Evolutionary conservation across 768 basidiomycete species (phyloP).

Genomic region (Naganishia vaughanmartiniae): DNA sequence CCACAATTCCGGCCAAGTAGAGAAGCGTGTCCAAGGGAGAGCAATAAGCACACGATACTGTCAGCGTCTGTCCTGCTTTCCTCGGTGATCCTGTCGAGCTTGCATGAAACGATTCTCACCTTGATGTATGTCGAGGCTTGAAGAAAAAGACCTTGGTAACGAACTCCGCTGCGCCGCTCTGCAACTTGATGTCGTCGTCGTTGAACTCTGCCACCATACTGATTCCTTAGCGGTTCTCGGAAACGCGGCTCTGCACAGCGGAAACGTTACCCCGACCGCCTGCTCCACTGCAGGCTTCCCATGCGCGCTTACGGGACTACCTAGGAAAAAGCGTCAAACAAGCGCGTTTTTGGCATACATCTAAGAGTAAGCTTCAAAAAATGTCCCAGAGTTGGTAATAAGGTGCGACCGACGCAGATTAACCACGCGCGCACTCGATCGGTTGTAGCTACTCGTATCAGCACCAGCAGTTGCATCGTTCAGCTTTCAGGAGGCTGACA

Average conservation of each 20-base stretch:
- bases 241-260: constrained; percentile 6
- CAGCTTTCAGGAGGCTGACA: too few relatives aligned
- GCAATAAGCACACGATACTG: constrained; percentile 4
- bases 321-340: background rate
- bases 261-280: background rate
- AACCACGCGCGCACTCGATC: too few relatives aligned
- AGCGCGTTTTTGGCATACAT: constrained; percentile 3
- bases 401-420: too few relatives aligned
- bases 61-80: constrained; percentile 2
- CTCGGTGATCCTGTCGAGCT: background rate
- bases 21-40: constrained; percentile 10
- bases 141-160: constrained; percentile 22
- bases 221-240: constrained; percentile 17
- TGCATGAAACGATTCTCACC: constrained; percentile 6
- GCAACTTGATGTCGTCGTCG: background rate
- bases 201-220: constrained; percentile 11
- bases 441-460: too few relatives aligned
- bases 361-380: background rate
- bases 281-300: background rate
- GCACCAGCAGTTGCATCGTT: too few relatives aligned
- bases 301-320: background rate
- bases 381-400: background rate
- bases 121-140: constrained; percentile 26
- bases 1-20: constrained; percentile 1
- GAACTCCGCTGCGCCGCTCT: background rate